Base-by-base conservation (phyloP, 139 green algal genomes). In the Volvox africanus region DNA sequence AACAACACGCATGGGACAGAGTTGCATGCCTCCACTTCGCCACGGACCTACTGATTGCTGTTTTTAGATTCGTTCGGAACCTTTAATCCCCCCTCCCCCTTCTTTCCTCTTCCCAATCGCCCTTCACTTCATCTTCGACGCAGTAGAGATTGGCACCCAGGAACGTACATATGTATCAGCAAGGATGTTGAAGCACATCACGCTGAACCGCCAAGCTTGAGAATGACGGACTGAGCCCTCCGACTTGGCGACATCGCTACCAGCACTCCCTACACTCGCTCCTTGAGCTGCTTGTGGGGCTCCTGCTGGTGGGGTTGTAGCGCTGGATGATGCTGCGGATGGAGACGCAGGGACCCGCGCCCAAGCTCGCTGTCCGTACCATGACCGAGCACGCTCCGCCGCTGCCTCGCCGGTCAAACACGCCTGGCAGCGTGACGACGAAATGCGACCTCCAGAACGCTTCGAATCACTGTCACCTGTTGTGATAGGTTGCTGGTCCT, bases 151-250 rank as follows among this genome's bases (percentile, higher is more conserved):
- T 55, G 5, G 44, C 44, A 9, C 5, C 73, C 32, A 16, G 19
- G 55, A 6, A 79, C 86, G 62, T 26, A 90, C 87, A n/a, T 91
- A 91, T 0, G 75, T 68, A 14, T 91, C 76, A 30, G 87, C 87
- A 0, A 91, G 87, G 35, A 91, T 91, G 87, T 91, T 91, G 62
- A 86, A 91, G 61, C 76, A 86, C 76, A 85, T 86, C 16, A 91
- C 76, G 33, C 44, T 71, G 24, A 91, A 91, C 17, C 26, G n/a
- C 61, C 61, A 91, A 0, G 61, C 55, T 44, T 68, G 68, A 1
- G 33, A 0, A 12, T 55, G 14, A 30, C 3, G 19, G 65, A 28
- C 35, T 44, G n/a, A 30, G 20, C 0, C 12, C 36, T 36, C 79
- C 76, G 76, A 21, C 13, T 61, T 36, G 24, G 71, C 71, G 24